phyloP scores from a whole-genome alignment of 1,139 yeast genomes.

The Saccharomyces hybrid region DNA sequence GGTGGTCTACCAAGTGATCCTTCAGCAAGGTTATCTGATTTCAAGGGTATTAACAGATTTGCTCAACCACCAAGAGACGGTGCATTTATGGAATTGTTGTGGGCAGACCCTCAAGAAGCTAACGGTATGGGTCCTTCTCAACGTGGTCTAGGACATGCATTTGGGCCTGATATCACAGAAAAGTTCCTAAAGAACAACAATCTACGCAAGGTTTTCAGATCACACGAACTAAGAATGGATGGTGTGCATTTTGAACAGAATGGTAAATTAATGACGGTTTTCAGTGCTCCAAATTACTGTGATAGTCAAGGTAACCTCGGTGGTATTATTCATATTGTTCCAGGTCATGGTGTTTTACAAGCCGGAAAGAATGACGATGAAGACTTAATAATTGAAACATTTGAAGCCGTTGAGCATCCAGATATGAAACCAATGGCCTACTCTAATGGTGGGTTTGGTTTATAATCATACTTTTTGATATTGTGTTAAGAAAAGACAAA shows the following conservation, averaged over 20 bases:
- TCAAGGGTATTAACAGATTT: constrained; percentile 62
- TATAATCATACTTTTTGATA: constrained; percentile 14
- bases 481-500: too few species aligned
- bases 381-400: constrained; percentile 48
- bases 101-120: constrained; percentile 91
- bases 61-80: constrained; percentile 89
- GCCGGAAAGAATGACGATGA: constrained; percentile 44
- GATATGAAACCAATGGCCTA: constrained; percentile 93
- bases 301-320: constrained; percentile 88
- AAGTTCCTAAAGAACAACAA: constrained; percentile 65
- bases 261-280: constrained; percentile 81
- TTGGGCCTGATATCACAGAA: constrained; percentile 92
- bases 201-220: constrained; percentile 74
- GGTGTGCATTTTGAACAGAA: constrained; percentile 87
- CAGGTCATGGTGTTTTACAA: constrained; percentile 27
- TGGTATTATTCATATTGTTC: constrained; percentile 63
- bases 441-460: constrained; percentile 44
- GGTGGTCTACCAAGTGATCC: constrained; percentile 91
- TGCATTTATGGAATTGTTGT: constrained; percentile 87
- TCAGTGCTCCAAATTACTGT: constrained; percentile 37
- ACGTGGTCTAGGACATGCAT: constrained; percentile 92
- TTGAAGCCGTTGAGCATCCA: constrained; percentile 84
- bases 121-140: constrained; percentile 82
- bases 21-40: constrained; percentile 60
- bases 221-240: constrained; percentile 90